Conservation (phyloP, 257 asterid species). For the Solanum rostratum region DNA sequence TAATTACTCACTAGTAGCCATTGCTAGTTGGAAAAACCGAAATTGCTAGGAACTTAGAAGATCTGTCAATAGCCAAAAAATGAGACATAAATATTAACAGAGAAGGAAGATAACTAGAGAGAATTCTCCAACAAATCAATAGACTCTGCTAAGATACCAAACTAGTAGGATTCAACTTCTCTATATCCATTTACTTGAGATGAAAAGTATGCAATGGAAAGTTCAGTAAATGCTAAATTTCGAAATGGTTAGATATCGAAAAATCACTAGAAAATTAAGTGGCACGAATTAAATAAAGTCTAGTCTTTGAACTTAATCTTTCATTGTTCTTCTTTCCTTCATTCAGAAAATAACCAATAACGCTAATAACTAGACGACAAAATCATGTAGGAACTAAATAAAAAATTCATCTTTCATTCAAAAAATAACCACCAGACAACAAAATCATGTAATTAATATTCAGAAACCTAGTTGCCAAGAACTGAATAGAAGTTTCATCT, state of each 20-base stretch:
- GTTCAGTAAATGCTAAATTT: not conserved
- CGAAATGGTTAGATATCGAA: not conserved
- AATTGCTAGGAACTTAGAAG: not conserved
- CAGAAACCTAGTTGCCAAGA: not conserved
- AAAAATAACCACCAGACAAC: not conserved
- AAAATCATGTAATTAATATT: not conserved
- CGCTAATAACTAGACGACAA: not conserved
- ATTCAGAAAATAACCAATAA: not conserved
- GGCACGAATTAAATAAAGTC: not conserved
- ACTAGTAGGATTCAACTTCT: not conserved
- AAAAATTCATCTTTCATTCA: not conserved
- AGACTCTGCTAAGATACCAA: not conserved
- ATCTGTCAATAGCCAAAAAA: not conserved
- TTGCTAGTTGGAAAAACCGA: not conserved
- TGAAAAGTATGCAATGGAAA: not conserved
- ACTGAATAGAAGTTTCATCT: not conserved
- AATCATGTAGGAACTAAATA: not conserved
- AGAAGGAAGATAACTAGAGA: not conserved
- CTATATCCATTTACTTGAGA: not conserved
- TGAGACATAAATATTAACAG: not conserved
- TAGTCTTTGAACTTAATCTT: not conserved
- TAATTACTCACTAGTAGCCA: constrained; percentile 21
- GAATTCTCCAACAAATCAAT: not conserved
- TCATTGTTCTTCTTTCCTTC: not conserved
- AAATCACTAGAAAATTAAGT: not conserved